Evolutionary conservation across 306 rosid genomes (phyloP).

Genomic region (Trifolium repens): DNA sequence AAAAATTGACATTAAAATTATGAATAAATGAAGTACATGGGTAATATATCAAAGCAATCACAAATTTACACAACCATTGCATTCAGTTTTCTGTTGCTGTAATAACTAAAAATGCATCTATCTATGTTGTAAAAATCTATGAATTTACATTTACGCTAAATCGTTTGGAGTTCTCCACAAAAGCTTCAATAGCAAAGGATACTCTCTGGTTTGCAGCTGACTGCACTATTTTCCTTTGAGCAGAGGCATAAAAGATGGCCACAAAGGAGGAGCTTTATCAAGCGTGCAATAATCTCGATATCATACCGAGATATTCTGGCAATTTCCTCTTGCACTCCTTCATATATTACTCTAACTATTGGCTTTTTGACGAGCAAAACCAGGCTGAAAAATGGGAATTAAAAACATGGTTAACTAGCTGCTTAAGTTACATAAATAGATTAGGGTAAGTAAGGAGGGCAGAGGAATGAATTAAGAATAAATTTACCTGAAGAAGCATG

Average conservation of each 20-base stretch:
- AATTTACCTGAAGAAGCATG: constrained; percentile 92
- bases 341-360: constrained; percentile 50
- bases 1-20: too few relatives aligned
- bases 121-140: constrained; percentile 32
- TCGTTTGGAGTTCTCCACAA: not conserved
- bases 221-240: constrained; percentile 38
- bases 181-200: not conserved
- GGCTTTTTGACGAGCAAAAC: constrained; percentile 84
- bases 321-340: constrained; percentile 33
- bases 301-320: constrained; percentile 26
- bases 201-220: constrained; percentile 39
- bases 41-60: constrained; percentile 4
- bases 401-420: constrained; percentile 49
- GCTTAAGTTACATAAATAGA: constrained; percentile 45
- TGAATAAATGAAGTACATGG: not conserved
- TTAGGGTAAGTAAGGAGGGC: not conserved
- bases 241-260: constrained; percentile 34
- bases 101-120: not conserved
- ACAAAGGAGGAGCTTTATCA: constrained; percentile 38
- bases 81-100: not conserved
- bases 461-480: constrained; percentile 25
- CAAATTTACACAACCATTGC: not conserved
- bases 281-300: constrained; percentile 26
- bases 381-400: constrained; percentile 67
- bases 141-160: constrained; percentile 35